Percentiles rank a stretch among this genome's conserved stretches.
Conservation (phyloP, 2,329 filamentous ascomycete species). For the Fusarium nodosum region DNA sequence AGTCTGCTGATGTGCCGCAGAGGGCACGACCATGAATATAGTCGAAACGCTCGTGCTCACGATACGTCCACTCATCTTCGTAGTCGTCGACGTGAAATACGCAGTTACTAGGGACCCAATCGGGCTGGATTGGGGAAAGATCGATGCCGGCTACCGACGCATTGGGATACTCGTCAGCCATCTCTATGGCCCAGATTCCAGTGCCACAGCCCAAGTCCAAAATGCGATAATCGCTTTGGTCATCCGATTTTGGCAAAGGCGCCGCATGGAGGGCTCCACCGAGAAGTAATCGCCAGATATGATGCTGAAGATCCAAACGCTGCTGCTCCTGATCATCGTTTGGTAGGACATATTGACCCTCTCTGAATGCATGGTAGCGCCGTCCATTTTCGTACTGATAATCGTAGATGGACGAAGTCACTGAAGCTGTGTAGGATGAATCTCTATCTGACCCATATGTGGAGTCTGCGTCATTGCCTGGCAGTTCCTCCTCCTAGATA, state of each 20-base stretch:
- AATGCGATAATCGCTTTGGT: conserved; percentile 55
- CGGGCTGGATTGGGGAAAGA: conserved; percentile 70
- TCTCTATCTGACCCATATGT: conserved; percentile 54
- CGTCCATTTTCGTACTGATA: conserved; percentile 56
- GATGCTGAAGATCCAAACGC: conserved; percentile 56
- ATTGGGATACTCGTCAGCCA: conserved; percentile 62
- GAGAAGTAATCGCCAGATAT: conserved; percentile 50
- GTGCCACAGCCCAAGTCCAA: conserved; percentile 73
- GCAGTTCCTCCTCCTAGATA: conserved; percentile 37
- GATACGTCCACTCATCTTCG: conserved; percentile 61
- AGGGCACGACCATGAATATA: conserved; percentile 57
- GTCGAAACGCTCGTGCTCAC: conserved; percentile 52
- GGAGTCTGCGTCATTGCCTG: conserved; percentile 51
- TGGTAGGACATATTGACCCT: conserved; percentile 50
- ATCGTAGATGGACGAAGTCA: conserved; percentile 60
- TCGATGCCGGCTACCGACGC: conserved; percentile 63
- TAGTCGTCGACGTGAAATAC: conserved; percentile 76
- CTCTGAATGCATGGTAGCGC: conserved; percentile 53
- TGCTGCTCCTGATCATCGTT: conserved; percentile 55
- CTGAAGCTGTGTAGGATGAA: conserved; percentile 51
- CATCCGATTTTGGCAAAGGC: conserved; percentile 46
- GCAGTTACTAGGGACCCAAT: conserved; percentile 70
- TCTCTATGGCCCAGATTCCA: conserved; percentile 72
- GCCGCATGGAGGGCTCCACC: conserved; percentile 46
- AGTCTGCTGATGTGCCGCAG: conserved; percentile 53